A percentile compares a stretch with the other conserved stretches of the same genome.
Conservation (phyloP, 768 basidiomycete genomes). For the Mycena venus region DNA sequence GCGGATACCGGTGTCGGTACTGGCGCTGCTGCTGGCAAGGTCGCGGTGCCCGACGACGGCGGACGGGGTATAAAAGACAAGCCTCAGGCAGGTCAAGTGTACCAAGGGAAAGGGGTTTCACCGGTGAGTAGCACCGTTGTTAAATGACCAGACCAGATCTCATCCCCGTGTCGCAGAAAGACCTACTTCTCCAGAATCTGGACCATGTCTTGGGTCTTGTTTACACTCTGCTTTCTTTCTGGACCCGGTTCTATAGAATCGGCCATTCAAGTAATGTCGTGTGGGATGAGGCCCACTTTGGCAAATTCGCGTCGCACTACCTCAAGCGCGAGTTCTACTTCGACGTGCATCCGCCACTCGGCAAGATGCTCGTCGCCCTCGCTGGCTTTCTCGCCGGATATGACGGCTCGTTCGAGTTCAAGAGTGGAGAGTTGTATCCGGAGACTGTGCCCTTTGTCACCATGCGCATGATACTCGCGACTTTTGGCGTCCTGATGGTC, state of each 20-base stretch:
- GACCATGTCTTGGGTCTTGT: conserved; percentile 83
- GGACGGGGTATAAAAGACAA: conserved; percentile 12
- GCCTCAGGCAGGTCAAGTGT: conserved; percentile 17
- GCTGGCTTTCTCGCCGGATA: conserved; percentile 93
- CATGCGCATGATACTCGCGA: conserved; percentile 95
- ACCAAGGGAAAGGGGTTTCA: background rate
- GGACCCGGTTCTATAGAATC: conserved; percentile 95
- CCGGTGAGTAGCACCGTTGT: conserved; percentile 50
- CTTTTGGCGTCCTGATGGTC: conserved; percentile 95
- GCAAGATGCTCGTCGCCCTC: conserved; percentile 98
- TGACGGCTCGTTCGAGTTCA: conserved; percentile 93
- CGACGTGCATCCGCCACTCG: conserved; percentile 98
- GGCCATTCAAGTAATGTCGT: conserved; percentile 89
- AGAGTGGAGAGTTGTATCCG: conserved; percentile 90
- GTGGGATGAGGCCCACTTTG: conserved; percentile 99
- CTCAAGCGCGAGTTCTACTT: conserved; percentile 99
- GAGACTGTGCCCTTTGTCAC: conserved; percentile 91
- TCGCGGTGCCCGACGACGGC: conserved; percentile 5
- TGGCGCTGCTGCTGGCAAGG: background rate
- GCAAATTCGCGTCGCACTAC: conserved; percentile 98
- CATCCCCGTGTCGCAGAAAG: conserved; percentile 58
- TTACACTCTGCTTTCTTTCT: conserved; percentile 95
- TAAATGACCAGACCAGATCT: background rate
- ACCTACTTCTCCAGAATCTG: conserved; percentile 83
- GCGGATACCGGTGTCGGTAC: background rate